These are phyloP conservation scores for Cercospora nicotianae DNA, from an alignment of 2,329 filamentous ascomycete genomes.

Conservation along the genomic window DNA sequence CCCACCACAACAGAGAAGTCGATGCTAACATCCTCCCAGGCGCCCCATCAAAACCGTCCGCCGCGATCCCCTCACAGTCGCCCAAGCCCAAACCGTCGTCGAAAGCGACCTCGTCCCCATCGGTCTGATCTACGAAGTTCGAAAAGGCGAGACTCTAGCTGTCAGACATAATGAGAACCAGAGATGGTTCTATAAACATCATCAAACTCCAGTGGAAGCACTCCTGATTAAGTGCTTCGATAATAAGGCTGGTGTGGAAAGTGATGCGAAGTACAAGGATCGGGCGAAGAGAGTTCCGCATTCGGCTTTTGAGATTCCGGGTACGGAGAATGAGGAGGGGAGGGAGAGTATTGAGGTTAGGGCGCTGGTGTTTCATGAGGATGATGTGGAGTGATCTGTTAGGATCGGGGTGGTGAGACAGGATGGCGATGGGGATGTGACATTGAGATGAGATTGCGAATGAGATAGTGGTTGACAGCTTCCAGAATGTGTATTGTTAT, in stretches of 20 bases:
- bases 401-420: not conserved
- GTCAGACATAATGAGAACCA: constrained; percentile 63
- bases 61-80: constrained; percentile 58
- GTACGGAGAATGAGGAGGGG: constrained; percentile 65
- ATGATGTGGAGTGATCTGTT: constrained; percentile 19
- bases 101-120: constrained; percentile 68
- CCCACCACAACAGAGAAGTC: not conserved
- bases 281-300: constrained; percentile 54
- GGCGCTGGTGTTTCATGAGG: constrained; percentile 67
- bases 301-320: constrained; percentile 73
- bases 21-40: not conserved
- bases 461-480: not conserved
- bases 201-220: constrained; percentile 58
- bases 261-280: constrained; percentile 31
- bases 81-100: constrained; percentile 56
- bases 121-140: constrained; percentile 70
- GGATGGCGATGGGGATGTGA: too few species aligned
- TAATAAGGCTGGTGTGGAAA: constrained; percentile 37
- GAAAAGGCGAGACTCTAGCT: constrained; percentile 71
- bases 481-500: not conserved
- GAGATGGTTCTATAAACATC: constrained; percentile 72
- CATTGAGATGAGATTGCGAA: too few species aligned
- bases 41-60: constrained; percentile 48
- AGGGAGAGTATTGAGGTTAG: constrained; percentile 87
- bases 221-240: constrained; percentile 52